Evolutionary conservation across 139 green algal genomes (phyloP).

Genomic region (Desmodesmus armatus): DNA sequence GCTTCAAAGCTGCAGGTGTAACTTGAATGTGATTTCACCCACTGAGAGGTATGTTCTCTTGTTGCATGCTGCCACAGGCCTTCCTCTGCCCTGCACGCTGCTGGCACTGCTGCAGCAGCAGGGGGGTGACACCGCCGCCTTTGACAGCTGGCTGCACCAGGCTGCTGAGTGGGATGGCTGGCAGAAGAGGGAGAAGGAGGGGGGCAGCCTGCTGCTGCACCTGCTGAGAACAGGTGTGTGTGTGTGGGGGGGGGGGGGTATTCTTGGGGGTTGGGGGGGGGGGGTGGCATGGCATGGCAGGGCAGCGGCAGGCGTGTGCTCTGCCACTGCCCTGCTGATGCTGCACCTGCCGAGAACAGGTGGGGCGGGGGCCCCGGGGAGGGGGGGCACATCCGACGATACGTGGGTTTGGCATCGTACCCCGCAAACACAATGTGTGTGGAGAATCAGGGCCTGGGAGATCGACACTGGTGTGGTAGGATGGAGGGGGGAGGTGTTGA

Average conservation of each 20-base stretch:
- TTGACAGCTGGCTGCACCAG: not conserved
- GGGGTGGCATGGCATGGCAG: not conserved
- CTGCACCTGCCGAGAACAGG: too few species aligned
- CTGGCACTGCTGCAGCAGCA: conserved; percentile 24
- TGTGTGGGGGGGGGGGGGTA: too few species aligned
- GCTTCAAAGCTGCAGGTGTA: too few species aligned
- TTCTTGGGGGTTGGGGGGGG: too few species aligned
- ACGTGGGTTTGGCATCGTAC: too few species aligned
- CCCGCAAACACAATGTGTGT: too few species aligned
- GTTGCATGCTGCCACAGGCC: not conserved
- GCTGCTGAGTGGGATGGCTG: conserved; percentile 20
- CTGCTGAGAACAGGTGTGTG: conserved; percentile 20
- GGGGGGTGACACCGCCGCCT: not conserved
- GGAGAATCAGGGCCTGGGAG: too few species aligned
- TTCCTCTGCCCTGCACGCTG: conserved; percentile 10
- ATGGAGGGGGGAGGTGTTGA: too few species aligned
- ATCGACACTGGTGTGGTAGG: too few species aligned
- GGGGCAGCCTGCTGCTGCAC: conserved; percentile 16
- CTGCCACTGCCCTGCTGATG: not conserved
- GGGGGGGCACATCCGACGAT: too few species aligned
- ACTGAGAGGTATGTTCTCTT: too few species aligned
- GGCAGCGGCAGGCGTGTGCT: not conserved
- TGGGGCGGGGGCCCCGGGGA: too few species aligned
- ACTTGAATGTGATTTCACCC: not conserved
- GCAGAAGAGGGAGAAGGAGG: conserved; percentile 11